Conservation (phyloP, 164 flowering plant genomes). For the Dillenia turbinata region DNA sequence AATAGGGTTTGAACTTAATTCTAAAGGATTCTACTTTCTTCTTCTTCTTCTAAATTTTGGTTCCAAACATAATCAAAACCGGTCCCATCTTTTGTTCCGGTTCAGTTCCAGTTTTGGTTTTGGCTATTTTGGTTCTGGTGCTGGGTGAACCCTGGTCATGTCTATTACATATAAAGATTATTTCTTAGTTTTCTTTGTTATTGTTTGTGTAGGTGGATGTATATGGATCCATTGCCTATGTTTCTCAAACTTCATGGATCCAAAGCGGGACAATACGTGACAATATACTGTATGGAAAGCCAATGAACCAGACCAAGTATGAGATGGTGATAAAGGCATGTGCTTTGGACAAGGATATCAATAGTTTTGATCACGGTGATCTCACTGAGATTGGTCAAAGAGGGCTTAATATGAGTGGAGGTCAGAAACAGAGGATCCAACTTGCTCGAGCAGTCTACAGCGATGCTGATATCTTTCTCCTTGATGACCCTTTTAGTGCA, state of each 20-base stretch:
- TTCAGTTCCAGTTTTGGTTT: too few relatives aligned
- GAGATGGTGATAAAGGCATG: constrained; percentile 57
- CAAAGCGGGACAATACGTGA: constrained; percentile 88
- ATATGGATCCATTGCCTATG: constrained; percentile 70
- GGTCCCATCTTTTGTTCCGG: too few relatives aligned
- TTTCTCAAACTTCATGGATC: constrained; percentile 86
- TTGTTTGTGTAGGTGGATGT: constrained; percentile 46
- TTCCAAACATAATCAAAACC: too few relatives aligned
- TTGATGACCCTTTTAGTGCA: constrained; percentile 95
- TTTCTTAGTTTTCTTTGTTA: not conserved
- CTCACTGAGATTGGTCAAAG: constrained; percentile 92
- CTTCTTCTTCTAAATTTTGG: too few relatives aligned
- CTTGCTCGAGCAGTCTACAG: constrained; percentile 87
- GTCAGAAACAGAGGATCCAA: constrained; percentile 93
- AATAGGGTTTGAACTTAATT: too few relatives aligned
- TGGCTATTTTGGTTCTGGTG: too few relatives aligned
- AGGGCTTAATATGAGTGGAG: constrained; percentile 94
- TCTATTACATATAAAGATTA: not conserved
- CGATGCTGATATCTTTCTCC: constrained; percentile 85
- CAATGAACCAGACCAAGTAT: constrained; percentile 57
- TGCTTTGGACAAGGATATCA: constrained; percentile 77
- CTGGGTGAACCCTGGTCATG: too few relatives aligned
- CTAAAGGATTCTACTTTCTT: too few relatives aligned
- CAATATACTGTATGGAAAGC: constrained; percentile 72
- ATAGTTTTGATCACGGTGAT: constrained; percentile 69